These are phyloP conservation scores for Coelastrella sp. DNA, from an alignment of 139 green algal genomes.

Conservation along the genomic window DNA sequence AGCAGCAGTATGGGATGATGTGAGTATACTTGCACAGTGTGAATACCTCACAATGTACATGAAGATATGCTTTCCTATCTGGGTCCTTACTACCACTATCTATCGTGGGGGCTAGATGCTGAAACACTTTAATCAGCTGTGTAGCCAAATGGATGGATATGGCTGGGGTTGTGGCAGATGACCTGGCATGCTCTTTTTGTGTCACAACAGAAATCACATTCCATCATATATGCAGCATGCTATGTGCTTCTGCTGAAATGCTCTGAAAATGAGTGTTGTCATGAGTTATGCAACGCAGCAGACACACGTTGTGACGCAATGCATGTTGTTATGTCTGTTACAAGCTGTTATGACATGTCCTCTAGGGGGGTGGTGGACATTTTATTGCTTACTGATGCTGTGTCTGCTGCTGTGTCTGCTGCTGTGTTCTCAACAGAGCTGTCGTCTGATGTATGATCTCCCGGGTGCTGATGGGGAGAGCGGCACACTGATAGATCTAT, in stretches of 20 bases:
- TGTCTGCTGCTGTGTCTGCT: constrained; percentile 10
- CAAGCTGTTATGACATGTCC: background rate
- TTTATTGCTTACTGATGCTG: background rate
- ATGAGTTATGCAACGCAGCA: too few species aligned
- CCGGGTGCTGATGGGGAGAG: constrained; percentile 49
- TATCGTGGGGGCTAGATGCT: background rate
- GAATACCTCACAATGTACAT: too few species aligned
- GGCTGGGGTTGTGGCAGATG: too few species aligned
- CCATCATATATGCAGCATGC: too few species aligned
- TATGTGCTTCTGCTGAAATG: too few species aligned
- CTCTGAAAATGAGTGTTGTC: too few species aligned
- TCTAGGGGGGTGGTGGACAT: background rate
- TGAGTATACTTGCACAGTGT: background rate
- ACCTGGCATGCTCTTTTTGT: too few species aligned
- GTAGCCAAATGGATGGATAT: too few species aligned
- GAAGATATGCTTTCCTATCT: background rate
- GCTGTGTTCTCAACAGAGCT: constrained; percentile 49
- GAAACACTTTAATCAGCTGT: too few species aligned
- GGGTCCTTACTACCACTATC: background rate
- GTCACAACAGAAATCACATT: too few species aligned
- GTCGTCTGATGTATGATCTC: constrained; percentile 75
- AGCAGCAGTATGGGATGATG: constrained; percentile 49
- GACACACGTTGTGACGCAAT: too few species aligned
- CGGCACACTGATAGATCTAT: constrained; percentile 69
- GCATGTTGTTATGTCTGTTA: background rate